These are phyloP conservation scores for Aspergillus awamori DNA, from an alignment of 2,329 filamentous ascomycete genomes.

Conservation along the genomic window DNA sequence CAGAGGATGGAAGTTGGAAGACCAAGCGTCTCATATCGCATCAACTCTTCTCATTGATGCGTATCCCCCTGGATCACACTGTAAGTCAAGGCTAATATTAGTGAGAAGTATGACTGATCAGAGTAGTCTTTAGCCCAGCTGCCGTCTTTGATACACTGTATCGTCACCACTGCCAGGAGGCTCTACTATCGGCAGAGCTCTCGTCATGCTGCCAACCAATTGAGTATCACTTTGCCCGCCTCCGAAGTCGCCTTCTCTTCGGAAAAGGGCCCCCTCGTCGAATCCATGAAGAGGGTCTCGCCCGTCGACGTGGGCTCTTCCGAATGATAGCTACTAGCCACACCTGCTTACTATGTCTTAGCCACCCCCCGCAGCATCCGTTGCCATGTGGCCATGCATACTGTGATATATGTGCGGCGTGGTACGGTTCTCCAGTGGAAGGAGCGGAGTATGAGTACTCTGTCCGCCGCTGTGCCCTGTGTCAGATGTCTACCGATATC, in stretches of 20 bases:
- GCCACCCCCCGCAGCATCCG: not conserved
- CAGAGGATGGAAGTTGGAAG: not conserved
- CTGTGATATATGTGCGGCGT: not conserved
- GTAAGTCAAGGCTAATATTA: not conserved
- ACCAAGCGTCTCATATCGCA: not conserved
- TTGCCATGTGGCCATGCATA: not conserved
- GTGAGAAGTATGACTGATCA: not conserved
- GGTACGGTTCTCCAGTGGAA: not conserved
- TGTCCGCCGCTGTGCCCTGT: not conserved
- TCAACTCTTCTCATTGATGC: constrained; percentile 1
- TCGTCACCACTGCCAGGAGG: not conserved
- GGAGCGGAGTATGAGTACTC: not conserved
- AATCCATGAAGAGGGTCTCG: not conserved
- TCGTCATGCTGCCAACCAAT: not conserved
- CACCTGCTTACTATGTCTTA: not conserved
- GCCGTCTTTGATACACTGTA: constrained; percentile 1
- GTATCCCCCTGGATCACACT: not conserved
- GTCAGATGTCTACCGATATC: not conserved
- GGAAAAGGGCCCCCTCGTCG: not conserved
- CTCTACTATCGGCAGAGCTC: not conserved
- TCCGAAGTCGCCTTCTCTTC: not conserved
- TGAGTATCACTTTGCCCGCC: not conserved
- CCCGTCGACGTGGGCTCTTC: not conserved
- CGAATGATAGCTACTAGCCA: not conserved
- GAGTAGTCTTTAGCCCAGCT: not conserved